phyloP scores from a whole-genome alignment of 805 yeast species.

The Teunomyces lycoperdinae region DNA sequence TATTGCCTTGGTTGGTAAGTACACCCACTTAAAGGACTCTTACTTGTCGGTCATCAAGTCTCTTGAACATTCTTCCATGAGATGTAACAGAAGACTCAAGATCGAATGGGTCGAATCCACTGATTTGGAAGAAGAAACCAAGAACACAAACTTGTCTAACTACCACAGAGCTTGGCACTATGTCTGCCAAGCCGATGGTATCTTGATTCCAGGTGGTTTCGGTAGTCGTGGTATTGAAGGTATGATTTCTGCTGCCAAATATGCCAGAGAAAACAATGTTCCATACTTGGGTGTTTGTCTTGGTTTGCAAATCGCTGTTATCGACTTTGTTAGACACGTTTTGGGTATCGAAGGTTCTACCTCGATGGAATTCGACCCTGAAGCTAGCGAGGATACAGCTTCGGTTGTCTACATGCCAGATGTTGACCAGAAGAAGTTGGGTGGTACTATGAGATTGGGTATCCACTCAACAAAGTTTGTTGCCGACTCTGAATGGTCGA shows the following conservation, averaged over 20 bases:
- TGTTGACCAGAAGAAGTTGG: conserved; percentile 90
- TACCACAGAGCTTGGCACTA: conserved; percentile 96
- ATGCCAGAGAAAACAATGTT: conserved; percentile 94
- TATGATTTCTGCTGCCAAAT: conserved; percentile 93
- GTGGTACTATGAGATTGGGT: conserved; percentile 99
- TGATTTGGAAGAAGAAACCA: conserved; percentile 76
- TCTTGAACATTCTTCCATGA: conserved; percentile 92
- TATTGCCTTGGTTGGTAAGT: conserved; percentile 96
- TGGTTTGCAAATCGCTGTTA: conserved; percentile 95
- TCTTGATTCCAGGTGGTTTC: conserved; percentile 97
- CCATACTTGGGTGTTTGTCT: conserved; percentile 97
- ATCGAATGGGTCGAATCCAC: conserved; percentile 96
- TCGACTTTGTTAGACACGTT: conserved; percentile 84
- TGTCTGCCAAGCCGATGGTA: conserved; percentile 92
- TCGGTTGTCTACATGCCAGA: conserved; percentile 98
- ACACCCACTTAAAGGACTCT: conserved; percentile 92
- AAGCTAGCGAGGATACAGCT: conserved; percentile 58
- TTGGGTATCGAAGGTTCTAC: conserved; percentile 66
- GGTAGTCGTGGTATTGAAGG: conserved; percentile 98
- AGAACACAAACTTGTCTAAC: conserved; percentile 60
- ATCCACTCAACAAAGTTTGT: conserved; percentile 85
- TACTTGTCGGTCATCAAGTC: conserved; percentile 93
- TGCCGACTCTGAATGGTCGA: conserved; percentile 60
- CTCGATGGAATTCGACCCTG: conserved; percentile 77
- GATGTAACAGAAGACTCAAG: conserved; percentile 76